Evolutionary conservation across 1,139 yeast genomes (phyloP), one percentile per base, ranked within the genome.

Genomic region (Suhomyces wounanorum): DNA sequence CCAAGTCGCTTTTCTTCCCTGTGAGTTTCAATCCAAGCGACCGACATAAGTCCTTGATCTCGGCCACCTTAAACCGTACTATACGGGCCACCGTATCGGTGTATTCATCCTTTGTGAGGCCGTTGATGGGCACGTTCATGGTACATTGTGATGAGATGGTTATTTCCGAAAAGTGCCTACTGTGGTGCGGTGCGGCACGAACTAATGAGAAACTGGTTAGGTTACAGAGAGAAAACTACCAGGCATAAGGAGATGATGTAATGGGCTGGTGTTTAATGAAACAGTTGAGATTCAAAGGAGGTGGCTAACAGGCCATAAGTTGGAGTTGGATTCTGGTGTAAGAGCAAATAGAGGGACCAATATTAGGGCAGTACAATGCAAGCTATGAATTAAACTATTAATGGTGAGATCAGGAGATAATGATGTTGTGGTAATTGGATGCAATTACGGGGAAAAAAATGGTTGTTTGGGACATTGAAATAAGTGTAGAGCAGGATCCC

Each of bases 1-100:
- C 73, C 14, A 84, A 60, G 33, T 81, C 85, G 11, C 73, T 72
- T 61, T 83, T 84, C 40, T 78, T 67, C 1, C 89, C 89, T 3
- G 74, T 58, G 6, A 73, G 60, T 1, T 78, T 66, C 14, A 82
- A 63, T 1, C 77, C 78, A 26, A 82, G 59, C 2, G 81, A 60
- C 45, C 79, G 60, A 35, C 60, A 56, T 31, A 57, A 47, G 51
- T 59, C 62, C 46, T 59, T 59, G 48, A 59, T 59, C 51, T 57
- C 62, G 5, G 62, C 59, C 40, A 59, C 55, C 52, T 59, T 59
- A 54, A 59, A 51, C 23, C 53, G 53, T 21, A 37, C 35, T 36
- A 59, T 42, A 18, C 58, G 55, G 33, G 41, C 50, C 44, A 55
- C 46, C 6, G 62, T 58, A 41, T 58, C 60, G 17, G 35, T 30